Evolutionary conservation across 2,329 filamentous ascomycete species (phyloP).

Genomic region (Blumeria graminis): DNA sequence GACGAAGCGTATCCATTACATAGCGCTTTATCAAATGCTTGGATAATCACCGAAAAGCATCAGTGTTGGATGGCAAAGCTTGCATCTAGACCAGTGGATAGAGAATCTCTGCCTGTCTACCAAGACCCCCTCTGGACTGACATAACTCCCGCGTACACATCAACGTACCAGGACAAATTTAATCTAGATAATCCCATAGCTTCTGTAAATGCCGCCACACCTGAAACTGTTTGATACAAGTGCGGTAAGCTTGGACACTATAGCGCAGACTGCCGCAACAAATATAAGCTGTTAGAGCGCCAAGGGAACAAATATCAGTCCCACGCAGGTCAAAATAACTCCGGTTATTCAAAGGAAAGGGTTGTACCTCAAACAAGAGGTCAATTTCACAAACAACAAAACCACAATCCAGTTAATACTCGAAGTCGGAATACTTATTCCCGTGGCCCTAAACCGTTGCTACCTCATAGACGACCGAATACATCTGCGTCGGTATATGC

Average conservation of each 20-base stretch:
- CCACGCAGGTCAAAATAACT: too few relatives aligned
- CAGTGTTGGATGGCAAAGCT: background rate
- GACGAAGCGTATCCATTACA: background rate
- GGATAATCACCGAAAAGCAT: background rate
- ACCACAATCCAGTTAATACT: too few relatives aligned
- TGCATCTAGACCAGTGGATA: background rate
- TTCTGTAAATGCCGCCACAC: background rate
- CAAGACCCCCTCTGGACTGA: background rate
- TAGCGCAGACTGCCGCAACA: background rate
- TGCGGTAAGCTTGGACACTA: background rate
- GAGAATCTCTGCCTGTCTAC: background rate
- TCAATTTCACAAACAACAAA: too few relatives aligned
- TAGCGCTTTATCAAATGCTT: background rate
- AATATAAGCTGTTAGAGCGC: too few relatives aligned
- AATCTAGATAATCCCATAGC: background rate
- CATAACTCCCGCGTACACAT: background rate
- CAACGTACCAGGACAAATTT: background rate
- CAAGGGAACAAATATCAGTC: too few relatives aligned
- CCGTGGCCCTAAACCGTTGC: background rate
- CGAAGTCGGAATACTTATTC: too few relatives aligned
- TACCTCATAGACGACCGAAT: background rate
- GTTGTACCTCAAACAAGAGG: too few relatives aligned
- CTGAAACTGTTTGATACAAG: background rate
- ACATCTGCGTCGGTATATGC: background rate
- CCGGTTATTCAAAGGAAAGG: too few relatives aligned